phyloP scores from a whole-genome alignment of 257 asterid species.

The Jacaranda copaia region DNA sequence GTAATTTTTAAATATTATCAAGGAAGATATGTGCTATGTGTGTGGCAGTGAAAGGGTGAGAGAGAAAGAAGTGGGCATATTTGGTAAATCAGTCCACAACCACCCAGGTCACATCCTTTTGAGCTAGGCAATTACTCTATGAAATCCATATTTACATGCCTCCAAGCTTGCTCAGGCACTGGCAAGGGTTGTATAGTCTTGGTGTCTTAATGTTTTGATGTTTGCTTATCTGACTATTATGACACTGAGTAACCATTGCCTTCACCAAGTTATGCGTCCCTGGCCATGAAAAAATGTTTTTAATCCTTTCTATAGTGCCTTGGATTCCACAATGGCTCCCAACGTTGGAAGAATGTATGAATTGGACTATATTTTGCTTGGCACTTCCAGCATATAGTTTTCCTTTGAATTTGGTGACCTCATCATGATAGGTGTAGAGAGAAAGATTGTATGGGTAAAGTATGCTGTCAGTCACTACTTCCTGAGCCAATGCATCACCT shows the following conservation, averaged over 20 bases:
- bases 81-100: not conserved
- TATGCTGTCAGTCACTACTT: not conserved
- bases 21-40: not conserved
- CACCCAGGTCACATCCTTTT: not conserved
- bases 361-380: too few species aligned
- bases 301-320: not conserved
- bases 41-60: not conserved
- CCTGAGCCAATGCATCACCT: not conserved
- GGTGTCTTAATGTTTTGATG: too few species aligned
- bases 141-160: not conserved
- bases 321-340: not conserved
- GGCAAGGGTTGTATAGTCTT: too few species aligned
- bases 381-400: too few species aligned
- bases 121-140: not conserved
- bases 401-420: not conserved
- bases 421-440: not conserved
- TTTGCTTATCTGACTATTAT: too few species aligned
- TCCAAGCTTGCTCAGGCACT: not conserved
- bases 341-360: not conserved
- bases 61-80: not conserved
- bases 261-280: not conserved
- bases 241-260: too few species aligned
- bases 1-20: not conserved
- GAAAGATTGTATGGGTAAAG: too few species aligned
- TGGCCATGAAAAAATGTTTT: not conserved